These are phyloP conservation scores for Candida dendrica DNA, from an alignment of 805 yeast genomes.

Conservation along the genomic window DNA sequence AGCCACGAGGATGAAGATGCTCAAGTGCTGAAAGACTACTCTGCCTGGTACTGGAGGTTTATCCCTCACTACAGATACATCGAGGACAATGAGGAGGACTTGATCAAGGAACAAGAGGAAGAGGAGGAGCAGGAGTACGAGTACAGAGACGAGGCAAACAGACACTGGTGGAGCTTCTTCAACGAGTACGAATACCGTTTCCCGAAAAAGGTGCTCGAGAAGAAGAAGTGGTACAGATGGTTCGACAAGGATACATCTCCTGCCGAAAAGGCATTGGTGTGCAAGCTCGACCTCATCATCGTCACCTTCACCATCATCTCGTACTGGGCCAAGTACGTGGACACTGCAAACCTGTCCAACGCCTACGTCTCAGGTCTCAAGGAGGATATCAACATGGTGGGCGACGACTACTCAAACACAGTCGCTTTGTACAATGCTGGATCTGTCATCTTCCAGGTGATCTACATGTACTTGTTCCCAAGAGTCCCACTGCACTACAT, in stretches of 20 bases:
- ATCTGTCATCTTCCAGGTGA: slow-evolving; percentile 48
- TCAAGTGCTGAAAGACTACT: slow-evolving; percentile 1
- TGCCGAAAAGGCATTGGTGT: slow-evolving; percentile 33
- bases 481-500: slow-evolving; percentile 3
- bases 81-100: slow-evolving; percentile 1
- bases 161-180: slow-evolving; percentile 39
- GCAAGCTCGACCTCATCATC: slow-evolving; percentile 45
- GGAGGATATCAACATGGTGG: slow-evolving; percentile 31
- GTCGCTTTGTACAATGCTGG: slow-evolving; percentile 38
- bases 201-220: slow-evolving; percentile 23
- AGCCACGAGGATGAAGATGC: not conserved
- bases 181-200: slow-evolving; percentile 54
- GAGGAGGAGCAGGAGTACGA: slow-evolving; percentile 12
- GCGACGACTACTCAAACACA: slow-evolving; percentile 30
- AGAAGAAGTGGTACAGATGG: slow-evolving; percentile 48
- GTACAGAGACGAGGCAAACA: slow-evolving; percentile 28
- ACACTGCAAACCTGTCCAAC: slow-evolving; percentile 32
- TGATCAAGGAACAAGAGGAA: not conserved
- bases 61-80: slow-evolving; percentile 4
- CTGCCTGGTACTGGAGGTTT: slow-evolving; percentile 5
- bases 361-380: slow-evolving; percentile 44
- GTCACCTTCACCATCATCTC: slow-evolving; percentile 49
- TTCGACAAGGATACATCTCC: slow-evolving; percentile 41
- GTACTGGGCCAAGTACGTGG: slow-evolving; percentile 52
- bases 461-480: slow-evolving; percentile 33